Conservation (phyloP, 2,329 filamentous ascomycete species). For the Scorias spongiosa region DNA sequence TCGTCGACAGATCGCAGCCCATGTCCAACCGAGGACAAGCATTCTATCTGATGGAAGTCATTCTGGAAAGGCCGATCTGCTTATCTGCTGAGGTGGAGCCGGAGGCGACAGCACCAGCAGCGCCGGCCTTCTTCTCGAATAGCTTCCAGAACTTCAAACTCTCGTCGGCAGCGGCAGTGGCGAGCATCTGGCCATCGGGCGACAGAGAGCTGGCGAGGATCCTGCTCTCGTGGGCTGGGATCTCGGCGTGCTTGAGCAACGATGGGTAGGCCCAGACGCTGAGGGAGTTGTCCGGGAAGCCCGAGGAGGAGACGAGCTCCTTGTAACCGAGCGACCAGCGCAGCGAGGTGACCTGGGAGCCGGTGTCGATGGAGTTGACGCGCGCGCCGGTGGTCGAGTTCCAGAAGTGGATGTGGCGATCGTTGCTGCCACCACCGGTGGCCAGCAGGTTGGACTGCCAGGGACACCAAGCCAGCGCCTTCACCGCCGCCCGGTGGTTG, state of each 20-base stretch:
- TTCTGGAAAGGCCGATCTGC: neutral
- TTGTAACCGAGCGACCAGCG: slow-evolving; percentile 96
- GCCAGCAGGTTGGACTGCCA: slow-evolving; percentile 97
- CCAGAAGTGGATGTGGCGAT: slow-evolving; percentile 99
- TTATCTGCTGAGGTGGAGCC: neutral
- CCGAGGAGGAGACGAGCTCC: slow-evolving; percentile 93
- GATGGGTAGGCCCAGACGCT: slow-evolving; percentile 99
- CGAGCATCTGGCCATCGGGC: slow-evolving; percentile 94
- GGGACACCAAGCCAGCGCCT: slow-evolving; percentile 95
- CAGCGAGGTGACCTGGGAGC: slow-evolving; percentile 89
- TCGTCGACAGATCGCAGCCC: too few species aligned
- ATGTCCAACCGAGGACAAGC: neutral
- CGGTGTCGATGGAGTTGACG: slow-evolving; percentile 98
- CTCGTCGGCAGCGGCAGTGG: slow-evolving; percentile 90
- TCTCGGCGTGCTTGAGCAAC: slow-evolving; percentile 92
- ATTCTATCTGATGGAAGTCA: neutral
- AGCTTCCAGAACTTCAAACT: slow-evolving; percentile 99
- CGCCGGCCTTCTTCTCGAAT: slow-evolving; percentile 43
- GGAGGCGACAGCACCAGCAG: neutral
- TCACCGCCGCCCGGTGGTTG: slow-evolving; percentile 97
- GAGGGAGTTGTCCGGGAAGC: slow-evolving; percentile 97
- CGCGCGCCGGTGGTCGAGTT: slow-evolving; percentile 95
- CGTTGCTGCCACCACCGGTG: slow-evolving; percentile 89
- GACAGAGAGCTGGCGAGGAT: slow-evolving; percentile 94
- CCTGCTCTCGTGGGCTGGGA: slow-evolving; percentile 90